A percentile compares a stretch with the other conserved stretches of the same genome.
Evolutionary conservation across 2,329 filamentous ascomycete species (phyloP).

Genomic region (Ophiostoma pallidulum): DNA sequence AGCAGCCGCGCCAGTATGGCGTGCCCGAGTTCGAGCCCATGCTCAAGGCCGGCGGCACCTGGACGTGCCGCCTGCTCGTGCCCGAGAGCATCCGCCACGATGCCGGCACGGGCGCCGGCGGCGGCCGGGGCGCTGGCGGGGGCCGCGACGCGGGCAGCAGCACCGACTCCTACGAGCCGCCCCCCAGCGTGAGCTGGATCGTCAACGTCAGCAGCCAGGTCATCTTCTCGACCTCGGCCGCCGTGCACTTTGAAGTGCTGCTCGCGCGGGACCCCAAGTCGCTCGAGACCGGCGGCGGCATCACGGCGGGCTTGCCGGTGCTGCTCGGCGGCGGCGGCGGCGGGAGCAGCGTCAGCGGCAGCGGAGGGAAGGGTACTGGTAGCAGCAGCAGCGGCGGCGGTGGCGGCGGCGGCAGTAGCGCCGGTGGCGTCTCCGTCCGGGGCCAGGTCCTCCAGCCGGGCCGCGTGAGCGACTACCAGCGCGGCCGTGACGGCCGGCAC

Average conservation of each 20-base stretch:
- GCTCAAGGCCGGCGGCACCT: constrained; percentile 85
- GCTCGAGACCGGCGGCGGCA: constrained; percentile 48
- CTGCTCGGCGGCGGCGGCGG: constrained; percentile 30
- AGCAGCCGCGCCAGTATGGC: constrained; percentile 59
- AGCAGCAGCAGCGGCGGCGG: not conserved
- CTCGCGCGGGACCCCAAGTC: constrained; percentile 81
- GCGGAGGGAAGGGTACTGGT: not conserved
- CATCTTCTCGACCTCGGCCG: constrained; percentile 81
- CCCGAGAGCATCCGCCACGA: constrained; percentile 66
- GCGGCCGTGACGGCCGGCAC: constrained; percentile 50
- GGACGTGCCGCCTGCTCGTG: constrained; percentile 70
- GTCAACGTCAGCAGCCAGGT: constrained; percentile 89
- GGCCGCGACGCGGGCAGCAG: too few species aligned
- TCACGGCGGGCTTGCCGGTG: constrained; percentile 26
- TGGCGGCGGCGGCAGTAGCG: not conserved
- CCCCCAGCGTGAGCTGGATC: constrained; percentile 66
- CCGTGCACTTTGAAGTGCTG: constrained; percentile 79
- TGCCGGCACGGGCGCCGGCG: constrained; percentile 47
- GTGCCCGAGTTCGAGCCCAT: constrained; percentile 91
- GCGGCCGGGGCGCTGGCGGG: constrained; percentile 10
- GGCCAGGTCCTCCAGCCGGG: constrained; percentile 50
- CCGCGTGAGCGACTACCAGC: constrained; percentile 66
- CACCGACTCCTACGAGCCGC: constrained; percentile 20
- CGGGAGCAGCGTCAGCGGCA: not conserved
- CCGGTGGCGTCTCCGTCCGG: not conserved